A percentile compares a stretch with the other conserved stretches of the same genome.
phyloP scores from a whole-genome alignment of 306 rosid species.

The Cucurbita ficifolia region DNA sequence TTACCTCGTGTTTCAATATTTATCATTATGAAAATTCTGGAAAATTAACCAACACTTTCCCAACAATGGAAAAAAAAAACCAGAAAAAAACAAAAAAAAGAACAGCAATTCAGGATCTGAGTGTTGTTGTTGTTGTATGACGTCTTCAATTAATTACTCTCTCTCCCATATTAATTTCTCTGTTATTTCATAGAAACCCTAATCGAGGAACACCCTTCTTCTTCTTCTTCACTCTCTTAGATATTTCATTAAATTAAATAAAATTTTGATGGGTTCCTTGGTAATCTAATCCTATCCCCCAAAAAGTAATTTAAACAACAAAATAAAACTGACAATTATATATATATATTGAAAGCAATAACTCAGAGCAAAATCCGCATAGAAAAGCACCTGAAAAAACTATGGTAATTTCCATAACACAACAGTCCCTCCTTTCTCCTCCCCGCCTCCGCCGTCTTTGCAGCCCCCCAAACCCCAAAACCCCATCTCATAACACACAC shows the following conservation, averaged over 20 bases:
- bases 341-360: not conserved
- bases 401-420: constrained; percentile 8
- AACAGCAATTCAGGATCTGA: not conserved
- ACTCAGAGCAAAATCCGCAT: constrained; percentile 5
- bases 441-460: constrained; percentile 10
- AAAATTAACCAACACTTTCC: too few species aligned
- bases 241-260: too few species aligned
- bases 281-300: not conserved
- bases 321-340: not conserved
- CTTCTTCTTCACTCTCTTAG: too few species aligned
- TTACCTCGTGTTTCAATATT: too few species aligned
- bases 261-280: not conserved
- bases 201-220: not conserved
- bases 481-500: too few species aligned
- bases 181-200: not conserved
- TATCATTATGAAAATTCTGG: too few species aligned
- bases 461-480: too few species aligned
- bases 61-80: not conserved
- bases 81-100: not conserved
- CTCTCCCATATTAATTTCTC: not conserved
- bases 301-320: not conserved
- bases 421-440: constrained; percentile 1
- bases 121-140: not conserved
- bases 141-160: not conserved
- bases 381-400: constrained; percentile 9